Evolutionary conservation across 2,329 filamentous ascomycete genomes (phyloP), one percentile per base, ranked within the genome.

Genomic region (Ascochyta rabiei): DNA sequence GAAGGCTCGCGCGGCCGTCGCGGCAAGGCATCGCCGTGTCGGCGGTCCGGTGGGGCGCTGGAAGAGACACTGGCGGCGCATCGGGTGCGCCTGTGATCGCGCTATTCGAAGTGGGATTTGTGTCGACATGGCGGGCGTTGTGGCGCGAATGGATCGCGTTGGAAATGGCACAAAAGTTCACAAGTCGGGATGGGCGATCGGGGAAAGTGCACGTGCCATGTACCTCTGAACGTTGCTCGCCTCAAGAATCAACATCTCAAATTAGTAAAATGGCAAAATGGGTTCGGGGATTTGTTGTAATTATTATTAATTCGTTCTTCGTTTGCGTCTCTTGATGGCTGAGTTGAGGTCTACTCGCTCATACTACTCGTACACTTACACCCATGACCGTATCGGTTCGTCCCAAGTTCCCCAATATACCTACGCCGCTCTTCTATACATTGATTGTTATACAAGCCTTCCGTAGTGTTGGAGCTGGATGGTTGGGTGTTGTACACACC

Each of bases 31-130:
- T 48, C 53, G 50, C 42, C 39, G 38, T 44, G 49, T 43, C 46
- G 45, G 43, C 39, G 52, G 39, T 13, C 12, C 46, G 24, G 45
- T 33, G 31, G 40, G 61, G 16, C 57, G 62, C 9, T 61, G 60
- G 57, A 66, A 62, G 48, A 69, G 59, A 39, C 68, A 72, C 66
- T 70, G 69, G 37, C 61, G 68, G 34, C 63, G 61, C 16, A 71
- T 53, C 15, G 61, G 15, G 18, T 48, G 39, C 19, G 57, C 58
- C 15, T 59, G 54, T 56, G 59, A 63, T 53, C 64, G 66, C 23
- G 59, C 45, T 48, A 61, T 61, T 33, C 67, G 62, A 23, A 66
- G 52, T 2, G 68, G 68, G 26, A 68, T 44, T 28, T 66, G 64
- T 48, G 63, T 64, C 45, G 68, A 66, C 69, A 72, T 72, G 13